Conservation (phyloP, 1,139 yeast species). For the Hansenula lynferdii region DNA sequence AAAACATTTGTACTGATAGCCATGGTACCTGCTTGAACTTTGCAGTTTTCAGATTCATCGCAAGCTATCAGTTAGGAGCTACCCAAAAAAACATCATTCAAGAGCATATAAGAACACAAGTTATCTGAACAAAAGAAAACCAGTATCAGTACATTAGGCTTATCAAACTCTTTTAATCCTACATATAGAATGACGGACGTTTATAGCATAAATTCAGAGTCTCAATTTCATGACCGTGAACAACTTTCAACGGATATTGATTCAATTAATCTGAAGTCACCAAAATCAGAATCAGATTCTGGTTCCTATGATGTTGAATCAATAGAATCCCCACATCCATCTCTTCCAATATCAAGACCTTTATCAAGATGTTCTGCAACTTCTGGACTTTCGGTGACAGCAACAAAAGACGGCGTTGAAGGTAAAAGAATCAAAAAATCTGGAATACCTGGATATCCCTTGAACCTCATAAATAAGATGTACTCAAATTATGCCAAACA, state of each 20-base stretch:
- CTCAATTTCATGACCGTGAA: neutral
- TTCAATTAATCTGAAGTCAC: neutral
- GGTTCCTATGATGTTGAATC: neutral
- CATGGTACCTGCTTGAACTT: no score
- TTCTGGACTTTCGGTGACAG: slow-evolving; percentile 64
- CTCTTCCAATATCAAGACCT: slow-evolving; percentile 37
- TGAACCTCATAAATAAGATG: slow-evolving; percentile 28
- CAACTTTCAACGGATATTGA: neutral
- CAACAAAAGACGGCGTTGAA: slow-evolving; percentile 69
- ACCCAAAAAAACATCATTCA: no score
- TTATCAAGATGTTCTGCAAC: slow-evolving; percentile 58
- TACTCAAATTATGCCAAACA: slow-evolving; percentile 16
- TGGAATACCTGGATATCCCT: slow-evolving; percentile 34
- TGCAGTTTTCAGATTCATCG: no score
- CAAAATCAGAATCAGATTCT: neutral
- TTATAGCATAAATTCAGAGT: neutral
- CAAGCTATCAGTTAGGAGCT: no score
- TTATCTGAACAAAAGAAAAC: no score
- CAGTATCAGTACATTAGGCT: no score
- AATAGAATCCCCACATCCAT: neutral
- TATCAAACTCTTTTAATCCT: no score
- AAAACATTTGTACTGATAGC: no score
- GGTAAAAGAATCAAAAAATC: slow-evolving; percentile 50
- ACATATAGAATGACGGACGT: neutral
- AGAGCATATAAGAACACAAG: no score